A percentile compares a stretch with the other conserved stretches of the same genome.
These are phyloP conservation scores for Globisporangium barbulae DNA, from an alignment of 352 stramenopile genomes.

Conservation along the genomic window DNA sequence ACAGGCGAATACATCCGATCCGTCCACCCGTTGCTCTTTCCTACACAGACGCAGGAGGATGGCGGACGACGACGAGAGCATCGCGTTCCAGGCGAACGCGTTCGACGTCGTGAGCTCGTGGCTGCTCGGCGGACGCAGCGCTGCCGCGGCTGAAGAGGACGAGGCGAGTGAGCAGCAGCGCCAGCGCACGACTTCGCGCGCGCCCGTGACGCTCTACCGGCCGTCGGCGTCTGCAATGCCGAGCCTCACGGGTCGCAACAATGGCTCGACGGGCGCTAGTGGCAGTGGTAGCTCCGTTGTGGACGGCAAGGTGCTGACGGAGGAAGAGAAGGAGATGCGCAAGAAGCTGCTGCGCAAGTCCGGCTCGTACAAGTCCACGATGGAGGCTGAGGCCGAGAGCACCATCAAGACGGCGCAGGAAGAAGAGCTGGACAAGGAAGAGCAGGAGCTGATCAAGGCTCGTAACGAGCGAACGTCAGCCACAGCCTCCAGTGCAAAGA, in stretches of 20 bases:
- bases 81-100: constrained; percentile 48
- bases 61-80: constrained; percentile 41
- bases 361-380: constrained; percentile 21
- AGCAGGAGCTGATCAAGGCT: constrained; percentile 49
- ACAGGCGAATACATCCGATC: not conserved
- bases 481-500: not conserved
- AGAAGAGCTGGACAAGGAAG: constrained; percentile 46
- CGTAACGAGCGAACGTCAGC: constrained; percentile 24
- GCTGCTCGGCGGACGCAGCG: constrained; percentile 32
- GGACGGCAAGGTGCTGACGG: constrained; percentile 31
- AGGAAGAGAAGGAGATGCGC: constrained; percentile 70
- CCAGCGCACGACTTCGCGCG: not conserved
- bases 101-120: constrained; percentile 68
- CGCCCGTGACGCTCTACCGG: constrained; percentile 55
- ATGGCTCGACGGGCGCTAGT: not conserved
- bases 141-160: constrained; percentile 6
- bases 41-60: not conserved
- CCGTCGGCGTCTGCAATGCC: constrained; percentile 28
- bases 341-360: constrained; percentile 65
- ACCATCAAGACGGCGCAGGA: constrained; percentile 25
- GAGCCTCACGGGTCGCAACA: constrained; percentile 30
- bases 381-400: constrained; percentile 31
- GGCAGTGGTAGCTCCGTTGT: not conserved
- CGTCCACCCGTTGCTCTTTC: no score
- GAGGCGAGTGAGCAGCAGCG: not conserved